Base-by-base conservation (phyloP, 345 rosid species). In the Sisymbrium altissimum region DNA sequence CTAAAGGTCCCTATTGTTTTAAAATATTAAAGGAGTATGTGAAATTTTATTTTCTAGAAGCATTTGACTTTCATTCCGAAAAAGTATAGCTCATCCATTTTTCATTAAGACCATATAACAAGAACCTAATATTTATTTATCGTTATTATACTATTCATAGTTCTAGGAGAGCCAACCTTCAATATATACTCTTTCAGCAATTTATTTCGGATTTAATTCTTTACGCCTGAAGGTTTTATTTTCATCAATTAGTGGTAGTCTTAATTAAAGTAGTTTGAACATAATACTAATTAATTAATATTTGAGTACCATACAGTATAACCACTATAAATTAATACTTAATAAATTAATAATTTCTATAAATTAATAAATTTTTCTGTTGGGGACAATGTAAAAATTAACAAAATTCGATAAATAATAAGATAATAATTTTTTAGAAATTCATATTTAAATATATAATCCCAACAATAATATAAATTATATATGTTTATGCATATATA, bases 51-150 rank as follows among this genome's bases (percentile, higher is more conserved):
- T 52, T 60, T 61, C 32, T 17, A 50, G 68, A 50, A 63, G 55
- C 70, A 64, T 21, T 50, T 53, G 71, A 73, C 64, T 43, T 64
- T 32, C 18, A 13, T 54, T 4, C 55, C 64, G 27, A 72, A 70
- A 72, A 63, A 61, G 54, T 40, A 62, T 71, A 41, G 44, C 35
- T 64, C 46, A 64, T 19, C 9, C 13, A 52, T 39, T 49, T 48
- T 29, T 52, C 54, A 52, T 18, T 39, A 49, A 29, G 30, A 39
- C 11, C 41, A 58, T 10, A 48, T 38, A 48, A 39, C 11, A 21
- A 33, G 29, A 35, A 18, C 29, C n/a, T 9, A 10, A 4, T 14
- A 4, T 55, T 54, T 55, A 15, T 55, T 30, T n/a, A 29, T 14
- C 38, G 36, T 29, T 29, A 7, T 29, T 23, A 52, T 52, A 27